A percentile compares a stretch with the other conserved stretches of the same genome.
Evolutionary conservation across 1,284 basidiomycete species (phyloP).

Genomic region (Earliella scabrosa): DNA sequence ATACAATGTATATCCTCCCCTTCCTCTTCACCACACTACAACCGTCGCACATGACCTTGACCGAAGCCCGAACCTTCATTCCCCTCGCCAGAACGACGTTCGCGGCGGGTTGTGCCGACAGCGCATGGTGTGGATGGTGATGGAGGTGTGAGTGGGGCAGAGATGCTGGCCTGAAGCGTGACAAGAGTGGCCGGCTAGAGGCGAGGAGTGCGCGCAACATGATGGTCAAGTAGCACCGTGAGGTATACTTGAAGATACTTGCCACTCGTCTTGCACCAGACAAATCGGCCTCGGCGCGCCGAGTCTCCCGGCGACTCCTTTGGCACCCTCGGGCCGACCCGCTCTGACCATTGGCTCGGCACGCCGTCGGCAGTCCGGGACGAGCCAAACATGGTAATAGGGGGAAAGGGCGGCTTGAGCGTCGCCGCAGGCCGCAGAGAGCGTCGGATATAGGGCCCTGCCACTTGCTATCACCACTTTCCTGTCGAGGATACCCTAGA

Average conservation of each 20-base stretch:
- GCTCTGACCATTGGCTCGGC: too few species aligned
- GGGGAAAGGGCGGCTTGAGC: too few species aligned
- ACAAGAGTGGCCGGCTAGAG: conserved; percentile 60
- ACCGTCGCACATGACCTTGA: conserved; percentile 92
- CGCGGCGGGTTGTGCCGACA: conserved; percentile 24
- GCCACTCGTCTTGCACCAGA: neutral
- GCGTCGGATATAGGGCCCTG: neutral
- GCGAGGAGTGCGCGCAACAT: conserved; percentile 73
- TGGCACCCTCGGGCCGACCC: too few species aligned
- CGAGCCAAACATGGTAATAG: too few species aligned
- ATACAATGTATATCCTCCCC: conserved; percentile 92
- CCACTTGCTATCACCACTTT: neutral
- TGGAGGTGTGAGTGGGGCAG: conserved; percentile 38
- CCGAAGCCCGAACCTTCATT: conserved; percentile 96
- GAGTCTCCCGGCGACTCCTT: too few species aligned
- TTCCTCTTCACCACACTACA: conserved; percentile 88
- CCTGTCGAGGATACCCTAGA: conserved; percentile 2
- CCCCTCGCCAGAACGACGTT: conserved; percentile 60
- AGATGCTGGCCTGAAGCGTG: conserved; percentile 51
- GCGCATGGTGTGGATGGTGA: conserved; percentile 36
- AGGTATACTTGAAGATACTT: neutral
- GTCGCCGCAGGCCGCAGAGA: too few species aligned
- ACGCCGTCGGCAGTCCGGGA: too few species aligned
- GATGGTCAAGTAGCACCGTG: conserved; percentile 15
- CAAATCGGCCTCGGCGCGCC: neutral